Evolutionary conservation across 495 filamentous ascomycete species (phyloP), one percentile per base, ranked within the genome.

Genomic region (Xylaria nigripes): DNA sequence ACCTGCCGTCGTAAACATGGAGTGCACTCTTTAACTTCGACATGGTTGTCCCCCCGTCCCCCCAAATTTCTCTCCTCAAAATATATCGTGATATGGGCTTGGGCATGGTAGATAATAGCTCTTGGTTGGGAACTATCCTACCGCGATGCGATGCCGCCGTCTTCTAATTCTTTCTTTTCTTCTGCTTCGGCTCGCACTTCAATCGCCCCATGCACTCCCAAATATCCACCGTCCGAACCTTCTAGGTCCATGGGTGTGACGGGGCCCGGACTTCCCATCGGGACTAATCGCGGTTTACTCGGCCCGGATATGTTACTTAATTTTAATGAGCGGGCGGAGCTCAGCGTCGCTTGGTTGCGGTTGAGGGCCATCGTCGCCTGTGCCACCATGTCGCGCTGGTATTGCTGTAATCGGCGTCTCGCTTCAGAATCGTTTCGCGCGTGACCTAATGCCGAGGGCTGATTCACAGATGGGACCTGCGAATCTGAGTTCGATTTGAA

Each of bases 241-340:
- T 89, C 86, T 25, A 93, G 66, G 2, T 80, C 79, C 65, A 93
- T 75, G 0, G 88, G 87, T 2, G 88, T 91, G 36, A 91, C 86
- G 0, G 86, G 86, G 0, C 86, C 86, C 1, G 87, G 86, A 42
- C 85, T 88, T n/a, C 80, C 79, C 3, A 86, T 73, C 2, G 88
- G 88, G 22, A 73, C 72, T 30, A 93, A 64, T 16, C 81, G 72
- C 7, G 88, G 88, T 19, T 83, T 83, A 10, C 71, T 70, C 32
- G 86, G 76, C 56, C 66, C 68, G 70, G 76, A 58, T 51, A 58
- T 54, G 57, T 69, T 45, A 56, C 49, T 46, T 48, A 69, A 56
- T 50, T 61, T 47, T 59, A 69, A 48, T 53, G 71, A 57, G 52
- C 70, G 61, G 38, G 65, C 51, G 3, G 66, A 65, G 29, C 44